phyloP scores from a whole-genome alignment of 2,329 filamentous ascomycete genomes.

The Pseudohalonectria lignicola region DNA sequence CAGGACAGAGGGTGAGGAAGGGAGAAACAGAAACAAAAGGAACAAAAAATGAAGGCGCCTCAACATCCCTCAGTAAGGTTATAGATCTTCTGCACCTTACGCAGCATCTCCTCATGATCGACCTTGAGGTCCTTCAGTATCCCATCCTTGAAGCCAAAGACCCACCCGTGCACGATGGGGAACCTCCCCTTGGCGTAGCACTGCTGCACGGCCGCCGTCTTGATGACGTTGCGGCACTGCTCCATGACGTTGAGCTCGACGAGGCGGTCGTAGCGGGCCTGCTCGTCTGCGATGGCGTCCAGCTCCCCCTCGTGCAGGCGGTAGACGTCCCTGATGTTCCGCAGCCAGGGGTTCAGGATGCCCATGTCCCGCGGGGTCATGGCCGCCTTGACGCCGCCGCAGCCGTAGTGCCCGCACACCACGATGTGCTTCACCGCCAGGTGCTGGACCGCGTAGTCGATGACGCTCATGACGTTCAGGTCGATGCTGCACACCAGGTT shows the following conservation, averaged over 20 bases:
- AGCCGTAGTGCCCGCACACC: conserved; percentile 70
- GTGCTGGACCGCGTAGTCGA: conserved; percentile 77
- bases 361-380: conserved; percentile 61
- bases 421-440: conserved; percentile 74
- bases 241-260: conserved; percentile 76
- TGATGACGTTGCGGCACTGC: conserved; percentile 67
- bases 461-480: conserved; percentile 68
- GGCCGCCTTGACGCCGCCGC: conserved; percentile 65
- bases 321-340: conserved; percentile 66
- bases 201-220: conserved; percentile 72
- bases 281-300: conserved; percentile 47
- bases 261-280: conserved; percentile 55
- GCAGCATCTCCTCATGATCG: conserved; percentile 39
- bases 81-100: conserved; percentile 49
- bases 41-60: too few species aligned
- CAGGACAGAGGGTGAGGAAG: too few species aligned
- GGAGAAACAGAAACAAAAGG: too few species aligned
- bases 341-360: conserved; percentile 62
- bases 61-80: conserved; percentile 32
- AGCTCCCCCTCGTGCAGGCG: conserved; percentile 60
- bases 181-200: conserved; percentile 51
- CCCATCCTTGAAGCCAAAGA: conserved; percentile 59
- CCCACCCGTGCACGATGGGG: conserved; percentile 64
- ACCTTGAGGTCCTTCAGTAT: conserved; percentile 50
- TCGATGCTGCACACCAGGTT: conserved; percentile 76